phyloP scores from a whole-genome alignment of 2,329 filamentous ascomycete species.

The Trichoderma sp. region DNA sequence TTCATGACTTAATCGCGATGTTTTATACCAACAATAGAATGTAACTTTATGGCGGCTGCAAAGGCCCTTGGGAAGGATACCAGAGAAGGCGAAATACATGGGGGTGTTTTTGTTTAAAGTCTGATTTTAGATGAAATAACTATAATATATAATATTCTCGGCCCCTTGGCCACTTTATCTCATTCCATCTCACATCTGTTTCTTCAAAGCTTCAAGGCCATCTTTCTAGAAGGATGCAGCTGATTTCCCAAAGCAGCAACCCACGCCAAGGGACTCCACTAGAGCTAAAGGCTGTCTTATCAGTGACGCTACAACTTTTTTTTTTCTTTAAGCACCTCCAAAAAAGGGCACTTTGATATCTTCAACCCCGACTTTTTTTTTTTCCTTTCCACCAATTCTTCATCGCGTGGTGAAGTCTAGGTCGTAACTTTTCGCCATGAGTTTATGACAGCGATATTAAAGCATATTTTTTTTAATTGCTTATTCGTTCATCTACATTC shows the following conservation, averaged over 20 bases:
- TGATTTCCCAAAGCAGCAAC: constrained; percentile 3
- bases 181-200: background rate
- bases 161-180: background rate
- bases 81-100: background rate
- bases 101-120: background rate
- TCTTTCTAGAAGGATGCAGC: constrained; percentile 7
- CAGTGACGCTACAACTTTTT: constrained; percentile 24
- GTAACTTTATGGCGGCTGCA: background rate
- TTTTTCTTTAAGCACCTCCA: background rate
- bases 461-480: background rate
- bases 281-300: background rate
- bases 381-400: background rate
- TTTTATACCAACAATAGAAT: background rate
- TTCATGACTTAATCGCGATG: background rate
- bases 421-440: background rate
- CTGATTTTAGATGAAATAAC: background rate
- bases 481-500: background rate
- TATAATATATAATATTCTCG: constrained; percentile 7
- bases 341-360: background rate
- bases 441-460: background rate
- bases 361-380: background rate
- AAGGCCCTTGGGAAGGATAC: background rate
- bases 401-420: background rate
- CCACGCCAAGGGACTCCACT: background rate
- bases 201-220: background rate